phyloP scores from a whole-genome alignment of 805 yeast species.

The Starmerella stigmatis region DNA sequence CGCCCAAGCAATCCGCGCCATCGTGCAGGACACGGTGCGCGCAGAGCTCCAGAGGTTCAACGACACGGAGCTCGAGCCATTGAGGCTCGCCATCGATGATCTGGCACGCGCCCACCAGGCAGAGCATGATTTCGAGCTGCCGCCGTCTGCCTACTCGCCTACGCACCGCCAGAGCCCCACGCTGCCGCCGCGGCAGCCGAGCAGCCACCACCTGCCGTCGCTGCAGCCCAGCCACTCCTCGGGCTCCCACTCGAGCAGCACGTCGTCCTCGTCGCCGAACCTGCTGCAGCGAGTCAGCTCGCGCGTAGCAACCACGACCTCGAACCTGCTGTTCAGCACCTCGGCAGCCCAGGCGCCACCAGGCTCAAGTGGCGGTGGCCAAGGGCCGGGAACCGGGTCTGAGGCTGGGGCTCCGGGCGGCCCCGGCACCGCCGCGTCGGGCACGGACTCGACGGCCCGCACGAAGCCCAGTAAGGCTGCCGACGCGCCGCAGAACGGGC shows the following conservation, averaged over 20 bases:
- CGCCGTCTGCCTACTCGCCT: background rate
- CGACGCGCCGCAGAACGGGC: slow-evolving; percentile 13
- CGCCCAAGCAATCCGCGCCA: slow-evolving; percentile 5
- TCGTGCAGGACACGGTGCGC: slow-evolving; percentile 11
- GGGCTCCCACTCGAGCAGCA: background rate
- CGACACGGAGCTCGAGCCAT: slow-evolving; percentile 16
- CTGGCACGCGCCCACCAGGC: background rate
- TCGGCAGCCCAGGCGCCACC: background rate
- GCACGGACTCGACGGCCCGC: background rate
- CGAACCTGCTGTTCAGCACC: slow-evolving; percentile 7
- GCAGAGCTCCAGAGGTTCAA: slow-evolving; percentile 15
- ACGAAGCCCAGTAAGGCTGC: background rate
- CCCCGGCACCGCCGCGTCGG: background rate
- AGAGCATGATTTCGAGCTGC: slow-evolving; percentile 9
- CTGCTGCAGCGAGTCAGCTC: slow-evolving; percentile 18
- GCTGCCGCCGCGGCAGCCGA: background rate
- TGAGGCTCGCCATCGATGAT: slow-evolving; percentile 9
- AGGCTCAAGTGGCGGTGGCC: background rate
- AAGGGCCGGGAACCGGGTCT: background rate
- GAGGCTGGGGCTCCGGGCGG: slow-evolving; percentile 1
- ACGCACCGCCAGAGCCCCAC: background rate
- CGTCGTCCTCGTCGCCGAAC: slow-evolving; percentile 6
- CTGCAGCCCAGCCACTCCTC: background rate
- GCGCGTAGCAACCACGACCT: slow-evolving; percentile 12
- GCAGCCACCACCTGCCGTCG: background rate